Percentiles rank a stretch among this genome's conserved stretches.
These are phyloP conservation scores for Phlyctochytrium bullatum DNA, from an alignment of 192 early-diverging fungal species.

Conservation along the genomic window DNA sequence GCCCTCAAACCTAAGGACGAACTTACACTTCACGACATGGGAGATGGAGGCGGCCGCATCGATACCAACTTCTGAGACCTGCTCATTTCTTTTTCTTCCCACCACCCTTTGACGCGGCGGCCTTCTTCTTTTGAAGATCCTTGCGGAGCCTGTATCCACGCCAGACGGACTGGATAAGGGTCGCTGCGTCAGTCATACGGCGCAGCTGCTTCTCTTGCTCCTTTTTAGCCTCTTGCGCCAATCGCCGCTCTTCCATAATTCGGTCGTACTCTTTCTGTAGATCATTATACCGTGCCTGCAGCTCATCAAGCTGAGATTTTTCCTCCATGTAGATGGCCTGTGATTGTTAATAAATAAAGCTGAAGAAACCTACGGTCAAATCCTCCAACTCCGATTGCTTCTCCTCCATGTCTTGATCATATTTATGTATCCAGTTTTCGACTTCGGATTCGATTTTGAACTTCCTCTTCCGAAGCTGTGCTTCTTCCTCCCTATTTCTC, in stretches of 20 bases:
- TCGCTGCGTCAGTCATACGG: constrained; percentile 29
- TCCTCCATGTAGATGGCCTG: constrained; percentile 53
- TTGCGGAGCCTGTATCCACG: constrained; percentile 43
- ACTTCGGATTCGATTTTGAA: constrained; percentile 61
- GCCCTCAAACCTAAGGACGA: constrained; percentile 32
- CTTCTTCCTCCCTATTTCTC: constrained; percentile 54
- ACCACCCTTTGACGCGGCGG: constrained; percentile 5
- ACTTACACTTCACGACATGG: constrained; percentile 45
- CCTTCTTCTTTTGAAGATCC: constrained; percentile 46
- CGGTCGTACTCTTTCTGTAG: constrained; percentile 50
- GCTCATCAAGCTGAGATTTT: constrained; percentile 56
- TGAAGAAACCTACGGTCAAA: constrained; percentile 40
- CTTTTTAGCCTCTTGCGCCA: constrained; percentile 45
- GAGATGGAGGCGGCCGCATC: constrained; percentile 7
- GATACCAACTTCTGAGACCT: not conserved
- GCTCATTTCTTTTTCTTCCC: constrained; percentile 24
- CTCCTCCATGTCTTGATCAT: constrained; percentile 64
- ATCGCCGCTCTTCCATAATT: constrained; percentile 45
- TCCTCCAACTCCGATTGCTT: constrained; percentile 59
- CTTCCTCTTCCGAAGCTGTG: constrained; percentile 51
- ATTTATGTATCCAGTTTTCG: constrained; percentile 68
- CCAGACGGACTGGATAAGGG: constrained; percentile 45
- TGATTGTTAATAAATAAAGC: not conserved
- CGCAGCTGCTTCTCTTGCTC: constrained; percentile 36
- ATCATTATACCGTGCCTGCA: constrained; percentile 39